These are phyloP conservation scores for Rhododendron molle DNA, from an alignment of 148 eudicot genomes.

Conservation along the genomic window DNA sequence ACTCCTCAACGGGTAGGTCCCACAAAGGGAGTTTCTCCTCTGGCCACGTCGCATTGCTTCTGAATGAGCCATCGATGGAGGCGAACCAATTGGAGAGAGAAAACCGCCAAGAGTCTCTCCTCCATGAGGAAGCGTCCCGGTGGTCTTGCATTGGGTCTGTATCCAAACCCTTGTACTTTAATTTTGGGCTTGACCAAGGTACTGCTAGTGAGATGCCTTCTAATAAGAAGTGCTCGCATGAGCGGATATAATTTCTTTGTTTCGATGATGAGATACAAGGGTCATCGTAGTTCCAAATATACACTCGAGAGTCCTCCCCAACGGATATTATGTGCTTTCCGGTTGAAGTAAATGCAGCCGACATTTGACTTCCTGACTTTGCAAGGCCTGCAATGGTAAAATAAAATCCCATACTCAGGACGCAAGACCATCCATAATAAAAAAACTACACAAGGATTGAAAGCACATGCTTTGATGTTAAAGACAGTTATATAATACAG, in stretches of 20 bases:
- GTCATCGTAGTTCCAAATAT: slow-evolving; percentile 60
- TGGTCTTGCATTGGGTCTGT: neutral
- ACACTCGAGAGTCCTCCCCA: slow-evolving; percentile 64
- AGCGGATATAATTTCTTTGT: slow-evolving; percentile 35
- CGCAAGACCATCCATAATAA: neutral
- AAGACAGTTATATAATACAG: neutral
- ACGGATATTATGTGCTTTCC: slow-evolving; percentile 57
- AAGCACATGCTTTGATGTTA: neutral
- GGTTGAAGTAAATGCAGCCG: slow-evolving; percentile 58
- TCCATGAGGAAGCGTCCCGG: slow-evolving; percentile 17
- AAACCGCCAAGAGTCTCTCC: slow-evolving; percentile 28
- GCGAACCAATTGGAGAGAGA: slow-evolving; percentile 49
- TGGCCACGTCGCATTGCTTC: slow-evolving; percentile 61
- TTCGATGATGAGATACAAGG: slow-evolving; percentile 18
- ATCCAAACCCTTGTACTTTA: neutral
- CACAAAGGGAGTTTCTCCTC: slow-evolving; percentile 56
- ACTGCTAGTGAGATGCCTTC: slow-evolving; percentile 54
- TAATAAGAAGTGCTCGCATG: slow-evolving; percentile 55
- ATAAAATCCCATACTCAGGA: neutral
- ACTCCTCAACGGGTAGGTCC: slow-evolving; percentile 11
- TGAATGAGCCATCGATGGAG: slow-evolving; percentile 29
- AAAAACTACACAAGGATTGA: neutral
- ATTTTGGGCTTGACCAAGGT: slow-evolving; percentile 44
- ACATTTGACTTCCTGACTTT: slow-evolving; percentile 61
- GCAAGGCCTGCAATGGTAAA: slow-evolving; percentile 40